These are phyloP conservation scores for Exidia glandulosa DNA, from an alignment of 768 basidiomycete genomes.

Conservation along the genomic window DNA sequence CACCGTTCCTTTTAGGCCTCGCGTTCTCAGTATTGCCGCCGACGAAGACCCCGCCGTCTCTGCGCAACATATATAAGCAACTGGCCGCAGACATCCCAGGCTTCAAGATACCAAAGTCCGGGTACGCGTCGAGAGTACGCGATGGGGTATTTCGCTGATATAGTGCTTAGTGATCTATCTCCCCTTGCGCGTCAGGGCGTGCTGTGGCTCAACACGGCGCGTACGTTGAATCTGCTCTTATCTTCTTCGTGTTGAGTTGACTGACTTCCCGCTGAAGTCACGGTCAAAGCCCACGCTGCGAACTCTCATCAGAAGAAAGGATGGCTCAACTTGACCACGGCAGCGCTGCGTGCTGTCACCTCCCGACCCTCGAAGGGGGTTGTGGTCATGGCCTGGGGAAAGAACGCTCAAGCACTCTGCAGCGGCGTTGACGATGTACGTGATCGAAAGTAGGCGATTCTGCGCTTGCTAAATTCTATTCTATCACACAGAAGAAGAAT, in stretches of 20 bases:
- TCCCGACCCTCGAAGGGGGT: slow-evolving; percentile 46
- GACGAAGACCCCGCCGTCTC: slow-evolving; percentile 1
- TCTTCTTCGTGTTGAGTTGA: not conserved
- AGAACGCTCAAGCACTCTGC: slow-evolving; percentile 75
- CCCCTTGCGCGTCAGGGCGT: slow-evolving; percentile 83
- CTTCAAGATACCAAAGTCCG: slow-evolving; percentile 4
- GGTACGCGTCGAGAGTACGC: slow-evolving; percentile 3
- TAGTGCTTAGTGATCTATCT: slow-evolving; percentile 43
- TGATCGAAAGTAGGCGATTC: not conserved
- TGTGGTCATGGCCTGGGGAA: slow-evolving; percentile 88
- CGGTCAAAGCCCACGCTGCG: slow-evolving; percentile 64
- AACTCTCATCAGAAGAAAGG: slow-evolving; percentile 79
- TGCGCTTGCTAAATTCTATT: slow-evolving; percentile 1
- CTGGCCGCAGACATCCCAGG: slow-evolving; percentile 1
- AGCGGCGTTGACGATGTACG: slow-evolving; percentile 62
- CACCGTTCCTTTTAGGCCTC: not conserved
- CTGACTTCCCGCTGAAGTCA: slow-evolving; percentile 26
- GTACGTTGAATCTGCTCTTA: not conserved
- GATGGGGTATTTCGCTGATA: not conserved
- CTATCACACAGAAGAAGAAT: slow-evolving; percentile 52
- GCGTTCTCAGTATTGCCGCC: slow-evolving; percentile 4
- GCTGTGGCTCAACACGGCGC: slow-evolving; percentile 78
- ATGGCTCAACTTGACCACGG: slow-evolving; percentile 78
- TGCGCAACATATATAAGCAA: slow-evolving; percentile 5
- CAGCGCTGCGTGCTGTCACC: slow-evolving; percentile 33